These are phyloP conservation scores for Fragaria ananassa DNA, from an alignment of 306 rosid genomes.

Conservation along the genomic window DNA sequence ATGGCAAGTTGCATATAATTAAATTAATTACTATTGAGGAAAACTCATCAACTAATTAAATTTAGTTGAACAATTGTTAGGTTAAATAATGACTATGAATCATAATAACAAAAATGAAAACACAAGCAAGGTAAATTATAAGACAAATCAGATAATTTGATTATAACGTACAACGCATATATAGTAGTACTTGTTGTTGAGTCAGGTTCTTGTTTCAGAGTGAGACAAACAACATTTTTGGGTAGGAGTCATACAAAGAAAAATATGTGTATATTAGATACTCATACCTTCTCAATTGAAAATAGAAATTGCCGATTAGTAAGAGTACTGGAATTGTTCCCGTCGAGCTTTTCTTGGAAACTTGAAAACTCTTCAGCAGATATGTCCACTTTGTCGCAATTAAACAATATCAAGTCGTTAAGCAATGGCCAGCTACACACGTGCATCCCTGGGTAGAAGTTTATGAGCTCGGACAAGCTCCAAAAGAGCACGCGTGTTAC, in stretches of 20 bases:
- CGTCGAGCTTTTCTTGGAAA: no score
- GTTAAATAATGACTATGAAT: no score
- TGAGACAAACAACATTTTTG: neutral
- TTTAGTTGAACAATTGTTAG: neutral
- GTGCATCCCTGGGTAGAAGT: slow-evolving; percentile 19
- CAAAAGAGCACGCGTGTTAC: slow-evolving; percentile 6
- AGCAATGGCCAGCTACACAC: slow-evolving; percentile 16
- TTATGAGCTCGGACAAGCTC: neutral
- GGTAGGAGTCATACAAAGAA: neutral
- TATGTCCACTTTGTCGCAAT: neutral
- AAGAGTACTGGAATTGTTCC: no score
- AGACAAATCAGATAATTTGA: no score
- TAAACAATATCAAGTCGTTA: accelerated
- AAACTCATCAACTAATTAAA: neutral
- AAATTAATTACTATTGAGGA: no score
- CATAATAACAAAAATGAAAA: no score
- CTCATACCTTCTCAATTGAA: neutral
- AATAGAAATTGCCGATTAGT: neutral
- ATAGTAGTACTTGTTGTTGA: no score
- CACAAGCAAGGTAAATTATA: no score
- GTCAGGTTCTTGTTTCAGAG: no score
- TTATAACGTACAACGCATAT: no score
- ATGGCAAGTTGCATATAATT: neutral
- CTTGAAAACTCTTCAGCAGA: neutral
- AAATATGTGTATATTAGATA: no score